Evolutionary conservation across 163 green algal species (phyloP), one percentile per base, ranked within the genome.

Genomic region (Scenedesmus sp.): DNA sequence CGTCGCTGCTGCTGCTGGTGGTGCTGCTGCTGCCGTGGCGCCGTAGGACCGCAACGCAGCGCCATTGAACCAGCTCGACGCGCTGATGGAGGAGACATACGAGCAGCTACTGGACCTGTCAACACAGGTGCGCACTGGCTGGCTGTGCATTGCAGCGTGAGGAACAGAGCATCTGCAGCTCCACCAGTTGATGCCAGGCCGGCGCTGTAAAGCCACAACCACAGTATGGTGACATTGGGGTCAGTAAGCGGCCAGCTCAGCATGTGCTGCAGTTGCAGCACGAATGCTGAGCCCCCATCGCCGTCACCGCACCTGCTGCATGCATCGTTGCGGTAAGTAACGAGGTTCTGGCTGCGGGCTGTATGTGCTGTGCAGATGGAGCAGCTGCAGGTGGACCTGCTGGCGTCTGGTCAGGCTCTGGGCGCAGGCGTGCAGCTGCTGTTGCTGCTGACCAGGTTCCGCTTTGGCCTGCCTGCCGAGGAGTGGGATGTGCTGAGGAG

Each of bases 11-110:
- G 68, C 85, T 83, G 26, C 42, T 81, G 87, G 13, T 42, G 53
- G 56, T 88, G 83, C 56, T 87, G 53, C 33, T 80, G 24, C 33
- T 59, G 20, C 42, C 33, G 37, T 13, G 51, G n/a, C 40, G 9
- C 13, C 44, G 24, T 83, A 96, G 94, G 95, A 97, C 92, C 94
- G 94, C 81, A 96, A 93, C 70, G 94, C 95, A 7, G 87, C 92
- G 7, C 87, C 94, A 1, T 92, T 97, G 3, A 94, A 91, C 51
- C 91, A 97, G 78, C 92, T 97, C 85, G 95, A 97, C 83, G 44
- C 90, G 86, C 81, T 97, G 53, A 91, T 97, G 92, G 93, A 95
- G 80, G 94, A 95, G 78, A 97, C 93, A 2, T 96, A 95, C 78
- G 46, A 86, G 9, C 88, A 92, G 33, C 65, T 97, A 26, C 93